Evolutionary conservation across 257 asterid genomes (phyloP), one percentile per base, ranked within the genome.

Genomic region (Ilex aquifolium): DNA sequence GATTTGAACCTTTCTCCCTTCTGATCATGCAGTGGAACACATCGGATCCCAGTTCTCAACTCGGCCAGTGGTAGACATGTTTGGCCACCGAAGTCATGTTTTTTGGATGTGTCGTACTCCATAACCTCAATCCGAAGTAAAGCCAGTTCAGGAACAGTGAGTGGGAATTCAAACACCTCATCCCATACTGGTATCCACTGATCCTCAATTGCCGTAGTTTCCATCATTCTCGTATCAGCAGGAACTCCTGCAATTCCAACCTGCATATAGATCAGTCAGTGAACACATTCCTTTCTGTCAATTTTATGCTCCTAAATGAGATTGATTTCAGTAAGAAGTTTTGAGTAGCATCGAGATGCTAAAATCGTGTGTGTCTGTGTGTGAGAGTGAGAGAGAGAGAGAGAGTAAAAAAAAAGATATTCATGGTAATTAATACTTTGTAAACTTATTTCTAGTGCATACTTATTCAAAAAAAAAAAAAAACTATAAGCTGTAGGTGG

Each of bases 231-330:
- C 13, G 65, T 21, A 42, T 60, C 65, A 40, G 36, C 52, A 21
- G 65, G 65, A 31, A 60, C 65, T 42, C 65, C 65, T 17, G 65
- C 65, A 40, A 60, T 60, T 60, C 53, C 65, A 2, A 60, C 55
- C 65, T 60, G 65, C 7, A 17, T 7, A 11, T 2, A 42, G 42
- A 36, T 36, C 42, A 36, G 8, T 36, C 17, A 15, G 14, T 49
- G 11, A 49, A 11, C 54, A 49, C 17, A 15, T 49, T 49, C 54
- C 14, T 49, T 6, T 12, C 54, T 11, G 54, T 1, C 10, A 49
- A 6, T 49, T 49, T 49, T 49, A 49, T n/a, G 17, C 17, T 12
- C 17, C 2, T n/a, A 49, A 49, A 49, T 12, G 5, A 49, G 17
- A 11, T 49, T 2, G n/a, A 12, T 49, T n/a, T n/a, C 54, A 49